phyloP scores from a whole-genome alignment of 2,329 filamentous ascomycete species.

The Botrytis byssoidea region DNA sequence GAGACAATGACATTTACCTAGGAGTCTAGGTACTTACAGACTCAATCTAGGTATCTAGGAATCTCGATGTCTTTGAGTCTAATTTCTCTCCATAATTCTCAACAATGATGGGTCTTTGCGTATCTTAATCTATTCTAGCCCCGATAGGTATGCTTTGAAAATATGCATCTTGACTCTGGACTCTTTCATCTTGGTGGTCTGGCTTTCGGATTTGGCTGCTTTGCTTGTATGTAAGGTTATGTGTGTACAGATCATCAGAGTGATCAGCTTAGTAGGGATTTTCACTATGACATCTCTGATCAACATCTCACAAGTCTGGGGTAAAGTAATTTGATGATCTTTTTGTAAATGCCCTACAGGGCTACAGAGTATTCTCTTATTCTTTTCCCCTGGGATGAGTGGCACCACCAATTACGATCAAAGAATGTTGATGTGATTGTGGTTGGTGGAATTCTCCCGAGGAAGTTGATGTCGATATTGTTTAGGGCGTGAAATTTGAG shows the following conservation, averaged over 20 bases:
- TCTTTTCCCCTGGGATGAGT: neutral
- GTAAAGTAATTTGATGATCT: neutral
- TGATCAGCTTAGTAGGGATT: neutral
- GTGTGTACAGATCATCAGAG: neutral
- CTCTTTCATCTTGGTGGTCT: neutral
- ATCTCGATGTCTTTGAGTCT: neutral
- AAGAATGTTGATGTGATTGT: neutral
- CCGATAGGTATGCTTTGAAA: neutral
- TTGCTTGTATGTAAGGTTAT: neutral
- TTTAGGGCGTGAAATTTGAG: neutral
- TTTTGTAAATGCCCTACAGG: neutral
- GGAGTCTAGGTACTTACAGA: neutral
- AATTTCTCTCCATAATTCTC: neutral
- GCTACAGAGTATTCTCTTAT: neutral
- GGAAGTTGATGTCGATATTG: neutral
- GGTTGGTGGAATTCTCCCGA: neutral
- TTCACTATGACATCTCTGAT: constrained; percentile 1
- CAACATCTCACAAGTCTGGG: constrained; percentile 10
- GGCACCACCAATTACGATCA: neutral
- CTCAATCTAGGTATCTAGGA: neutral
- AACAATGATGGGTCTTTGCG: neutral
- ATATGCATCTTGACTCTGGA: neutral
- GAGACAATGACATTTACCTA: neutral
- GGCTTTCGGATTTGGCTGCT: neutral
- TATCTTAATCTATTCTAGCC: neutral